These are phyloP conservation scores for Mucor circinelloides DNA, from an alignment of 371 early-diverging fungal species.

Conservation along the genomic window DNA sequence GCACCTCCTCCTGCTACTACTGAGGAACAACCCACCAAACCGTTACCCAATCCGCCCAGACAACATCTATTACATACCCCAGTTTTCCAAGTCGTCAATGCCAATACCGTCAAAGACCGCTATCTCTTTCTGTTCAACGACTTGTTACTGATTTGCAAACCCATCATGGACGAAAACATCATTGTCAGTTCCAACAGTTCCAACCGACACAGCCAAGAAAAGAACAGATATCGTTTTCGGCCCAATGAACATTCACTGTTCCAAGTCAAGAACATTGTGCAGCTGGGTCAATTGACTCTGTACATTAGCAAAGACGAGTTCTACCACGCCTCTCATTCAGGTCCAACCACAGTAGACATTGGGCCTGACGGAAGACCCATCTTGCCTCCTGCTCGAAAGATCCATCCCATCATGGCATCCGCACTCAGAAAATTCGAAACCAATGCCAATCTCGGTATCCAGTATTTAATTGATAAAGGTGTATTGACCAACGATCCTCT, in stretches of 20 bases:
- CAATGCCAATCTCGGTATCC: constrained; percentile 70
- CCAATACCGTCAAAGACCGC: constrained; percentile 72
- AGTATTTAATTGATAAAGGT: constrained; percentile 71
- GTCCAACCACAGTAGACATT: constrained; percentile 10
- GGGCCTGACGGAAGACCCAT: constrained; percentile 21
- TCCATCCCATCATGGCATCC: constrained; percentile 61
- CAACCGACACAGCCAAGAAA: constrained; percentile 10
- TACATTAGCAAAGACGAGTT: constrained; percentile 57
- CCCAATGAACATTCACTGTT: constrained; percentile 59
- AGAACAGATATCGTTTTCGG: constrained; percentile 35
- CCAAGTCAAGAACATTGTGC: constrained; percentile 66
- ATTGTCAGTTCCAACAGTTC: constrained; percentile 33
- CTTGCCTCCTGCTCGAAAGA: constrained; percentile 49
- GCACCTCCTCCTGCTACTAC: constrained; percentile 4
- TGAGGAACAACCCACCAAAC: constrained; percentile 9
- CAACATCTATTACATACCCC: constrained; percentile 76
- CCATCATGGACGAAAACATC: constrained; percentile 51
- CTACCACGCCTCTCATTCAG: constrained; percentile 20
- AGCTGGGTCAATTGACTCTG: constrained; percentile 55
- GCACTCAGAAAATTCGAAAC: constrained; percentile 72
- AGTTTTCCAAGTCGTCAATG: constrained; percentile 74
- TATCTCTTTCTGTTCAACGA: constrained; percentile 84
- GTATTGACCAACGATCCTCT: constrained; percentile 69
- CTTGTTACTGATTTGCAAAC: constrained; percentile 76
- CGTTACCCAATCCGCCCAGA: constrained; percentile 46